phyloP scores from a whole-genome alignment of 2,329 filamentous ascomycete species.

The Nemania sp. region DNA sequence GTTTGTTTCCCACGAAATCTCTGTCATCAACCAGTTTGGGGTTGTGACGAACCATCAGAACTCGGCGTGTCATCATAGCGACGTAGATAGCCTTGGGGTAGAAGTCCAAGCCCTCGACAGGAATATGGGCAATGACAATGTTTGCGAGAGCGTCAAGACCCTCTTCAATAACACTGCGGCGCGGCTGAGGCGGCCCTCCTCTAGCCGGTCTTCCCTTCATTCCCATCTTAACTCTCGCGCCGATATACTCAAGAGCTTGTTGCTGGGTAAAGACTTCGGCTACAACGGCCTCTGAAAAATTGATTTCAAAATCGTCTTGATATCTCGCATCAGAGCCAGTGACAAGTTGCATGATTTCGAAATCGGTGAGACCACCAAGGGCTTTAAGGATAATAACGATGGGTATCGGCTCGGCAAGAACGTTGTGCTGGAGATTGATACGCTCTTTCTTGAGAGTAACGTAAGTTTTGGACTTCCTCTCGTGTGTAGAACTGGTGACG shows the following conservation, averaged over 20 bases:
- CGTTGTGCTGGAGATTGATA: constrained; percentile 91
- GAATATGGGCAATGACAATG: constrained; percentile 94
- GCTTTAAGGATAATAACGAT: constrained; percentile 95
- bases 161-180: constrained; percentile 88
- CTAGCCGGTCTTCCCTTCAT: constrained; percentile 67
- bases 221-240: constrained; percentile 87
- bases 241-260: constrained; percentile 93
- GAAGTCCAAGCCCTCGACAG: constrained; percentile 91
- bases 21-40: constrained; percentile 91
- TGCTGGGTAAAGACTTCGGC: constrained; percentile 91
- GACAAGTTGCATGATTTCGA: constrained; percentile 92
- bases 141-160: constrained; percentile 92
- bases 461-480: constrained; percentile 97
- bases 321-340: constrained; percentile 88
- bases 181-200: constrained; percentile 63
- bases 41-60: constrained; percentile 93
- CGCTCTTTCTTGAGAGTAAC: constrained; percentile 94
- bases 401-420: constrained; percentile 91
- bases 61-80: constrained; percentile 96
- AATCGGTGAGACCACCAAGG: constrained; percentile 91
- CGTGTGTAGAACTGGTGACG: constrained; percentile 96
- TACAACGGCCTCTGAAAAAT: constrained; percentile 92
- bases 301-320: constrained; percentile 94
- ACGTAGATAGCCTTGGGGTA: constrained; percentile 97
- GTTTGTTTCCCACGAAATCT: constrained; percentile 98